A percentile compares a stretch with the other conserved stretches of the same genome.
Conservation (phyloP, 2,329 filamentous ascomycete genomes). For the Gnomoniopsis sp. region DNA sequence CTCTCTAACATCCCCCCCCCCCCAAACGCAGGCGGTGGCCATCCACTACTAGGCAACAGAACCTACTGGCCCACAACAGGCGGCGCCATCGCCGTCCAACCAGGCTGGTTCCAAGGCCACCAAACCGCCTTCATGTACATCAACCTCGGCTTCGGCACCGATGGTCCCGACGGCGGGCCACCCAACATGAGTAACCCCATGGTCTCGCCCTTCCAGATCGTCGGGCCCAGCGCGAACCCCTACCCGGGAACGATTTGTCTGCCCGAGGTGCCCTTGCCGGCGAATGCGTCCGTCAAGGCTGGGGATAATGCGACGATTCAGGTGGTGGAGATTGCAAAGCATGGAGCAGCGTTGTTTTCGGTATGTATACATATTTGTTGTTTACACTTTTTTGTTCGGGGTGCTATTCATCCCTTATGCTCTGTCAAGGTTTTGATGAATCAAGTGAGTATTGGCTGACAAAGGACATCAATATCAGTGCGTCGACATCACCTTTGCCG, state of each 20-base stretch:
- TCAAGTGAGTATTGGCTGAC: neutral
- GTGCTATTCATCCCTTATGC: too few species aligned
- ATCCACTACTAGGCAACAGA: constrained; percentile 72
- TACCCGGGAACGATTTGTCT: constrained; percentile 88
- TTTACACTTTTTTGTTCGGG: too few species aligned
- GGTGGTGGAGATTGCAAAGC: constrained; percentile 75
- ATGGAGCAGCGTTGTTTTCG: constrained; percentile 79
- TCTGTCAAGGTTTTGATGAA: too few species aligned
- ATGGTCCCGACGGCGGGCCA: constrained; percentile 62
- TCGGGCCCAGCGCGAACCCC: constrained; percentile 76
- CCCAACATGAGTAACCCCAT: constrained; percentile 85
- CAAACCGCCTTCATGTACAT: constrained; percentile 78
- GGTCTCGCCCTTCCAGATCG: constrained; percentile 75
- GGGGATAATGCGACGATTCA: constrained; percentile 94
- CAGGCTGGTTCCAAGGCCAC: constrained; percentile 95
- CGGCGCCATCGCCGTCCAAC: constrained; percentile 85
- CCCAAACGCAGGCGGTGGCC: constrained; percentile 70
- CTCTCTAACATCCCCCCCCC: too few species aligned
- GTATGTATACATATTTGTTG: too few species aligned
- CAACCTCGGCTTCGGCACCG: constrained; percentile 81
- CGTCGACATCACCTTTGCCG: constrained; percentile 89
- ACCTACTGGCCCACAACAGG: constrained; percentile 89
- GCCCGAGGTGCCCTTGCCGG: constrained; percentile 81
- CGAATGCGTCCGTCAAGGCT: constrained; percentile 63
- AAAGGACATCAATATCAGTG: constrained; percentile 54